Conservation (phyloP, 345 rosid species). For the Gossypium mustelinum region DNA sequence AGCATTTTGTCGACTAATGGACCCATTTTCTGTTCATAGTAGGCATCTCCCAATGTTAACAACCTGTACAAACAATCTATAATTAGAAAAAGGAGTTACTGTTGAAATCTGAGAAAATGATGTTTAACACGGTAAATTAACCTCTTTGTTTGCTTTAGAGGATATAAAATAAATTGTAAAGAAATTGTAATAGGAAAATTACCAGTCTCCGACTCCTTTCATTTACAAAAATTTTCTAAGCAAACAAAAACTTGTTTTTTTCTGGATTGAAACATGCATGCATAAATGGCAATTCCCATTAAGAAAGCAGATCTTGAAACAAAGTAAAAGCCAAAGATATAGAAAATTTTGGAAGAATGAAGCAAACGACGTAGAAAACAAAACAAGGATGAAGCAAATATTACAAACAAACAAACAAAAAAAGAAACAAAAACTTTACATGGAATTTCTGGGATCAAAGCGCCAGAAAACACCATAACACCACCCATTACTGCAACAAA, state of each 20-base stretch:
- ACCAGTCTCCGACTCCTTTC: background rate
- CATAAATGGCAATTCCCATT: background rate
- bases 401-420: background rate
- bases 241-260: background rate
- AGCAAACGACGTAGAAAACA: constrained; percentile 3
- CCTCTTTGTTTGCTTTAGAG: background rate
- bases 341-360: constrained; percentile 6
- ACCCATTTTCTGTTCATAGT: constrained; percentile 51
- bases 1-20: constrained; percentile 48
- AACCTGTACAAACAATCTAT: constrained; percentile 46
- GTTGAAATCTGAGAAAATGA: background rate
- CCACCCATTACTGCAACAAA: constrained; percentile 82
- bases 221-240: background rate
- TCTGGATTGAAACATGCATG: constrained; percentile 6
- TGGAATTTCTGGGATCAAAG: constrained; percentile 59
- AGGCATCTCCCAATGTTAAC: constrained; percentile 67
- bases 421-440: constrained; percentile 37
- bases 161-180: background rate
- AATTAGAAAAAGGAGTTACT: constrained; percentile 9
- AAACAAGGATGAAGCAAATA: background rate
- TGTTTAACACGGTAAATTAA: background rate
- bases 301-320: background rate
- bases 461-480: constrained; percentile 81
- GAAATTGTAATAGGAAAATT: background rate
- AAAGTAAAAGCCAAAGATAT: constrained; percentile 12